Evolutionary conservation across 148 eudicot species (phyloP).

Genomic region (Fagopyrum tataricum): DNA sequence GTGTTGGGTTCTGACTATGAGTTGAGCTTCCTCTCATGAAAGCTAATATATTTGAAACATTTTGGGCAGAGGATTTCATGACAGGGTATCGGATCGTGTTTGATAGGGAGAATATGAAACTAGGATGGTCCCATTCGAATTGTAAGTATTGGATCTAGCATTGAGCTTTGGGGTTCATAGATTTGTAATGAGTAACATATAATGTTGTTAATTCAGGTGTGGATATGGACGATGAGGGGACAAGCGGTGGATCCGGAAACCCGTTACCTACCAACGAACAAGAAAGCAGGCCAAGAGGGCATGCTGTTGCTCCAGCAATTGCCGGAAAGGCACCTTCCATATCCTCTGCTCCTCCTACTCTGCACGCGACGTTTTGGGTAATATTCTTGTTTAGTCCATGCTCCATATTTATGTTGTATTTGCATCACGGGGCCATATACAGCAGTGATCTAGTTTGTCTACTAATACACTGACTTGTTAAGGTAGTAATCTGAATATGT

Average conservation of each 20-base stretch:
- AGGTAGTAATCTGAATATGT: not conserved
- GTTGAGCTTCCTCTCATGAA: not conserved
- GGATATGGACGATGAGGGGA: constrained; percentile 32
- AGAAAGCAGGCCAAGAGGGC: constrained; percentile 46
- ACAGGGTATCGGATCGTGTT: constrained; percentile 84
- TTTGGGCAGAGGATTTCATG: constrained; percentile 83
- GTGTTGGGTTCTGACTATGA: not conserved
- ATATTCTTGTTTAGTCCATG: constrained; percentile 18
- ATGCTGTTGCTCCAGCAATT: constrained; percentile 69
- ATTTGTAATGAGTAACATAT: not conserved
- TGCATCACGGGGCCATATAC: constrained; percentile 18
- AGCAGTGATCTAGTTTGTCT: not conserved
- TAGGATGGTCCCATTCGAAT: constrained; percentile 84
- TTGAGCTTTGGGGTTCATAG: not conserved
- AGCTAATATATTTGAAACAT: not conserved
- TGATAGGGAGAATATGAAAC: constrained; percentile 79
- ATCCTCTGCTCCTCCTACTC: constrained; percentile 27
- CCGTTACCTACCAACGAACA: constrained; percentile 63
- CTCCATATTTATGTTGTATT: constrained; percentile 24
- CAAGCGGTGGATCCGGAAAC: constrained; percentile 31
- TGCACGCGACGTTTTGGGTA: constrained; percentile 17
- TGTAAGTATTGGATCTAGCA: constrained; percentile 45
- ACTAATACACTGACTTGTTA: not conserved
- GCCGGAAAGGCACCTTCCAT: constrained; percentile 71
- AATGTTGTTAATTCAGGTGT: constrained; percentile 35